Base-by-base conservation (phyloP, 148 eudicot species). In the Euryodendron excelsum region DNA sequence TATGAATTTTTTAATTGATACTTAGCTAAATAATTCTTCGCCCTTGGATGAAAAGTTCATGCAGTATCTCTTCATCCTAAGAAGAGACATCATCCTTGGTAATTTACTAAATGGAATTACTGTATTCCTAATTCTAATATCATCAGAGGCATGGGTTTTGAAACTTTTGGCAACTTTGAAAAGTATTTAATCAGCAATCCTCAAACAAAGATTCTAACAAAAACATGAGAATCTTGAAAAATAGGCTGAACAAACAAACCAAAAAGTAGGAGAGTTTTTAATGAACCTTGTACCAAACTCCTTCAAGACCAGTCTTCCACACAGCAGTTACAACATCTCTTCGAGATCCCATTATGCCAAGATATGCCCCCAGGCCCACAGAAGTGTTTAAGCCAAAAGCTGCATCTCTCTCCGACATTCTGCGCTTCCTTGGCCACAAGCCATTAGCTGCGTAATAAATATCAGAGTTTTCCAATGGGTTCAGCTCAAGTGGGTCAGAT, bases 281-380 rank as follows among this genome's bases (percentile, higher is more conserved):
- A 25, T 53, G 27, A 63, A 95, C 99, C 99, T 96, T 96, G 81
- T 89, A 96, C 99, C 99, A 96, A 77, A 89, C 91, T 69, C 99
- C 98, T 76, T 96, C 98, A 56, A 96, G 93, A 78, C 99, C 99
- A 56, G 98, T 89, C 80, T 90, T 96, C 99, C 99, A 96, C 48
- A 93, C 90, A 76, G 99, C 91, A 80, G 99, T 90, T 44, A 91
- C 94, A 69, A 93, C 98, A 87, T 93, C 99, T 81, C 99, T 87
- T 65, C 99, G 92, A 64, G 99, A 96, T 60, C 99, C 99, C 99
- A 96, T 96, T 47, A 96, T 96, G 72, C 99, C 99, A 81, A 93
- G 96, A 87, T 91, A 96, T 60, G 97, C 94, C 78, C 99, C 99
- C 61, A 96, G 89, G 77, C 99, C 99, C 66, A 93, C 93, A 17